Evolutionary conservation across 768 basidiomycete species (phyloP).

Genomic region (Pulveroboletus ravenelii): DNA sequence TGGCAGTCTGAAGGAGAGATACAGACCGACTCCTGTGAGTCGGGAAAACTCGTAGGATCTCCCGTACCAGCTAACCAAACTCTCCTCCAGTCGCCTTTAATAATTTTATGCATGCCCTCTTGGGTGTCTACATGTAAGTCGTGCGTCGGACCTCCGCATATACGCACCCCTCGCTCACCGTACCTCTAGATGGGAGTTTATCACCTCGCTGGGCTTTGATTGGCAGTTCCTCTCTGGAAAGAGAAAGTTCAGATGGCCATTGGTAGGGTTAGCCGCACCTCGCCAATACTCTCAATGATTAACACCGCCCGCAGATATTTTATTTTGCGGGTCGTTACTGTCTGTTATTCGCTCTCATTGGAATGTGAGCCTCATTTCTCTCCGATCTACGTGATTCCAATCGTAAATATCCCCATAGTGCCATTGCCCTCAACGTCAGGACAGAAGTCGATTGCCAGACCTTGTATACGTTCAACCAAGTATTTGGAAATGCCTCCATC

Average conservation of each 20-base stretch:
- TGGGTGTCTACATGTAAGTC: constrained; percentile 57
- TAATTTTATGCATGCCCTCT: constrained; percentile 55
- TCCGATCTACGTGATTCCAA: neutral
- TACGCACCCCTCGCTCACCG: constrained; percentile 3
- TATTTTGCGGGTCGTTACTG: constrained; percentile 69
- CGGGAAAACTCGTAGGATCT: neutral
- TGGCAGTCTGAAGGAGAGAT: constrained; percentile 51
- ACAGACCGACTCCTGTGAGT: constrained; percentile 42
- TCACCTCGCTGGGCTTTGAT: constrained; percentile 58
- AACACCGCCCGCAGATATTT: constrained; percentile 41
- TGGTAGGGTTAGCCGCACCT: constrained; percentile 37
- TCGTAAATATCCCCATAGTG: constrained; percentile 30
- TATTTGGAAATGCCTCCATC: constrained; percentile 61
- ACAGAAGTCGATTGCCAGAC: constrained; percentile 60
- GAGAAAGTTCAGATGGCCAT: constrained; percentile 60
- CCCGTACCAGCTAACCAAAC: constrained; percentile 6
- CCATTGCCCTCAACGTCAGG: constrained; percentile 56
- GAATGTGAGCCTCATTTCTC: constrained; percentile 48
- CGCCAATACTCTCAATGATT: neutral
- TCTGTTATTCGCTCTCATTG: constrained; percentile 59
- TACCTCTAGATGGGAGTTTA: constrained; percentile 58
- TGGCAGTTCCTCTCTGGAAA: constrained; percentile 56
- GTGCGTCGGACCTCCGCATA: neutral
- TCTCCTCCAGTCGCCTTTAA: constrained; percentile 29
- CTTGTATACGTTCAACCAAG: constrained; percentile 64